Evolutionary conservation across 1,284 basidiomycete species (phyloP).

Genomic region (Ceratobasidium sp.): DNA sequence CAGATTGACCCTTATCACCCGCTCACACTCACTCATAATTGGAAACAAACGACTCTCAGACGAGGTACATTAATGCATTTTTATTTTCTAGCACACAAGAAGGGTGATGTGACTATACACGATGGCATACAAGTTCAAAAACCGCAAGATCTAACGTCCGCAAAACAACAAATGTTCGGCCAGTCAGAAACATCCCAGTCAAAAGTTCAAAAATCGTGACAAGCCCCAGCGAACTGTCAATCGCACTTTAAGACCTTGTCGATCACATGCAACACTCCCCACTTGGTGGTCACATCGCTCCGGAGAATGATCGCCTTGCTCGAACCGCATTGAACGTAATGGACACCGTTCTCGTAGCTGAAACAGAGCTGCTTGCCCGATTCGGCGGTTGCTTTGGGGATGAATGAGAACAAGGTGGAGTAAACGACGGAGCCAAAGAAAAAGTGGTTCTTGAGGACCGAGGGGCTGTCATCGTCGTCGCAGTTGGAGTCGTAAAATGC

Average conservation of each 20-base stretch:
- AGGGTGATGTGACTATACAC: not conserved
- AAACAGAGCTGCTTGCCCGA: slow-evolving; percentile 8
- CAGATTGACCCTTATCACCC: too few species aligned
- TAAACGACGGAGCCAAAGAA: not conserved
- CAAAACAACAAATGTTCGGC: not conserved
- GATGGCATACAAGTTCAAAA: not conserved
- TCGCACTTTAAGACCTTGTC: slow-evolving; percentile 19
- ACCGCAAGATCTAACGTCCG: not conserved
- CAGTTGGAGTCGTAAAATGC: not conserved
- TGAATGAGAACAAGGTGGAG: not conserved
- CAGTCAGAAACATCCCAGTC: not conserved
- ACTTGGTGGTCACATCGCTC: slow-evolving; percentile 8
- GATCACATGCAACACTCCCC: slow-evolving; percentile 23
- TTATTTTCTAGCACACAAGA: not conserved
- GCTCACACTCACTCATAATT: too few species aligned
- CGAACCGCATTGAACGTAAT: slow-evolving; percentile 11
- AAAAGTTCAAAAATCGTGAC: not conserved
- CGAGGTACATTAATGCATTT: too few species aligned
- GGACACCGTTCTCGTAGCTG: not conserved
- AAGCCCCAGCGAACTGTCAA: not conserved
- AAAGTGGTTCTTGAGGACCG: slow-evolving; percentile 19
- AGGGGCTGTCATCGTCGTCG: not conserved
- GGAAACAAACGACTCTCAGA: too few species aligned
- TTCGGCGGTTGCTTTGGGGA: not conserved
- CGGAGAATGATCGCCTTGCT: slow-evolving; percentile 1